Base-by-base conservation (phyloP, 139 green algal genomes). In the Monoraphidium neglectum region DNA sequence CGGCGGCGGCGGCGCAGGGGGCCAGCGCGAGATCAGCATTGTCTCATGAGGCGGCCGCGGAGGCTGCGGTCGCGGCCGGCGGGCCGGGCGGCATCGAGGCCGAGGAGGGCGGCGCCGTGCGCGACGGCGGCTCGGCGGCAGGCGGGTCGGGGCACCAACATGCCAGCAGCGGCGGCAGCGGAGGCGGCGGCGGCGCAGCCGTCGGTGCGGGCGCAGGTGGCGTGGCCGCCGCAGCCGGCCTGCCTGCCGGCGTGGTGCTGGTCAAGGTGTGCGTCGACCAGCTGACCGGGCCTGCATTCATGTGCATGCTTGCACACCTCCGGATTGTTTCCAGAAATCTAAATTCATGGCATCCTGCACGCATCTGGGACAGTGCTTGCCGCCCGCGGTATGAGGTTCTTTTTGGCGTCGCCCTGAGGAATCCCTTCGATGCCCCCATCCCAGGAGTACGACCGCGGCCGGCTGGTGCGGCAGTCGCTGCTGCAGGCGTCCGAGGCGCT, bases 361-460 rank as follows among this genome's bases (percentile, higher is more conserved):
- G n/a, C n/a, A n/a, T n/a, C n/a, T n/a, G n/a, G n/a, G n/a, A n/a
- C n/a, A n/a, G n/a, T n/a, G n/a, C n/a, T n/a, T n/a, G n/a, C n/a
- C n/a, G n/a, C n/a, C n/a, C n/a, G n/a, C n/a, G n/a, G n/a, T n/a
- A n/a, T n/a, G n/a, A n/a, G n/a, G n/a, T n/a, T n/a, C n/a, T n/a
- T n/a, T n/a, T n/a, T n/a, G n/a, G n/a, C n/a, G n/a, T n/a, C n/a
- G n/a, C n/a, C n/a, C n/a, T n/a, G n/a, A n/a, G n/a, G n/a, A n/a
- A n/a, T n/a, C n/a, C n/a, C n/a, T n/a, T n/a, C n/a, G n/a, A n/a
- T n/a, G n/a, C 43, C 43, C 43, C 43, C 43, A 51, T 12, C 43
- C 43, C 43, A 86, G 16, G 82, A 90, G 74, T 94, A 95, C 78
- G 69, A 86, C 38, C 43, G 80, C n/a, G 89, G 89, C 6, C 53